A percentile compares a stretch with the other conserved stretches of the same genome.
Evolutionary conservation across 768 basidiomycete species (phyloP).

Genomic region (Sarcodon aspratus): DNA sequence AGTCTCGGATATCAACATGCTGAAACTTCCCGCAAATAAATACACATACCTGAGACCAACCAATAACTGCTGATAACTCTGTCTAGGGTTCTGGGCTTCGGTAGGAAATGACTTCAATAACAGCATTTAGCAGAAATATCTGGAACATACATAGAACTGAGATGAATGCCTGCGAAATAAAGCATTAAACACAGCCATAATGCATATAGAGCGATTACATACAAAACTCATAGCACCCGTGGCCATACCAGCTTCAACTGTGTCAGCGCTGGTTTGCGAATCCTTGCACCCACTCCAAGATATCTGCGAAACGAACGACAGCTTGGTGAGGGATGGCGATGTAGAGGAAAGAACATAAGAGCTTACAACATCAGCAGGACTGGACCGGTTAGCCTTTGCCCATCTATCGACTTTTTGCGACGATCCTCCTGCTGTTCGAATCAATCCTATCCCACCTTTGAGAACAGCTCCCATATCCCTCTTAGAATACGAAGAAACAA

Average conservation of each 20-base stretch:
- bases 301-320: constrained; percentile 32
- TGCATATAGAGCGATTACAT: constrained; percentile 14
- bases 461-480: constrained; percentile 78
- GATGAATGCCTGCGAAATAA: constrained; percentile 43
- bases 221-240: constrained; percentile 82
- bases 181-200: neutral
- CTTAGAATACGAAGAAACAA: constrained; percentile 62
- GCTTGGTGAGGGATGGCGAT: neutral
- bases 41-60: constrained; percentile 36
- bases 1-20: neutral
- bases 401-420: constrained; percentile 52
- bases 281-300: constrained; percentile 83
- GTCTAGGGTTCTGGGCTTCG: neutral
- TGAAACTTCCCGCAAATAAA: neutral
- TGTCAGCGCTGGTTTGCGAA: constrained; percentile 75
- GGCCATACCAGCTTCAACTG: constrained; percentile 56
- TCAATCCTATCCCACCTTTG: constrained; percentile 56
- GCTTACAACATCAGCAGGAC: constrained; percentile 83
- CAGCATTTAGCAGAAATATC: neutral
- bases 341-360: neutral
- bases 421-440: constrained; percentile 64
- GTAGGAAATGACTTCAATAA: neutral
- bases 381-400: constrained; percentile 45
- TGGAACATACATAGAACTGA: constrained; percentile 35
- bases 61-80: constrained; percentile 36